phyloP scores from a whole-genome alignment of 179 eudicot genomes.

The Vitellaria paradoxa region DNA sequence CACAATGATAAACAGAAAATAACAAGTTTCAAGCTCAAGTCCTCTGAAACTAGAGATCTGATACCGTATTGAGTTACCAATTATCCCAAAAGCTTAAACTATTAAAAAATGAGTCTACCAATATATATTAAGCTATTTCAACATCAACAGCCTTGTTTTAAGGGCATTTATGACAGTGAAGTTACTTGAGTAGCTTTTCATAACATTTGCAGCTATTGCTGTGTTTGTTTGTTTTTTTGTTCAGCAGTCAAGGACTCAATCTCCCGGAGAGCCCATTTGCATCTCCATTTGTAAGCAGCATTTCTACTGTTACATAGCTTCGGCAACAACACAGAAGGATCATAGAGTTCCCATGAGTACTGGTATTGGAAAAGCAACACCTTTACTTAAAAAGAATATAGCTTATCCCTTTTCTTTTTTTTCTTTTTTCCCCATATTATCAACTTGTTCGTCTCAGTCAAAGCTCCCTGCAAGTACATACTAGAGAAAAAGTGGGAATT shows the following conservation, averaged over 20 bases:
- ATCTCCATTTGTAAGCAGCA: conserved; percentile 24
- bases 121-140: neutral
- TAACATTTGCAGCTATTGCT: neutral
- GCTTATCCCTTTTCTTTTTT: conserved; percentile 9
- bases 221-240: no score
- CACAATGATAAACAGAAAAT: no score
- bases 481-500: neutral
- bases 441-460: neutral
- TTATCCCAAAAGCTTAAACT: no score
- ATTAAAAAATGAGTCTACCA: no score
- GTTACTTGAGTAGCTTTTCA: neutral
- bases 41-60: no score
- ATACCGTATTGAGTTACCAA: no score
- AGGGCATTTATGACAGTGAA: neutral
- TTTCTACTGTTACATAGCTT: conserved; percentile 25
- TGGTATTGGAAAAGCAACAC: conserved; percentile 15
- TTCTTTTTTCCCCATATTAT: neutral
- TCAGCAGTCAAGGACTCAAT: conserved; percentile 32
- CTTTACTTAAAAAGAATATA: conserved; percentile 12
- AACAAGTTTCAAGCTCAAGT: no score
- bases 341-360: conserved; percentile 15
- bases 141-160: neutral
- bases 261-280: conserved; percentile 51
- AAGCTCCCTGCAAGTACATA: conserved; percentile 3
- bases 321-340: conserved; percentile 7